These are phyloP conservation scores for Ogataea zsoltii DNA, from an alignment of 805 yeast genomes.

Conservation along the genomic window DNA sequence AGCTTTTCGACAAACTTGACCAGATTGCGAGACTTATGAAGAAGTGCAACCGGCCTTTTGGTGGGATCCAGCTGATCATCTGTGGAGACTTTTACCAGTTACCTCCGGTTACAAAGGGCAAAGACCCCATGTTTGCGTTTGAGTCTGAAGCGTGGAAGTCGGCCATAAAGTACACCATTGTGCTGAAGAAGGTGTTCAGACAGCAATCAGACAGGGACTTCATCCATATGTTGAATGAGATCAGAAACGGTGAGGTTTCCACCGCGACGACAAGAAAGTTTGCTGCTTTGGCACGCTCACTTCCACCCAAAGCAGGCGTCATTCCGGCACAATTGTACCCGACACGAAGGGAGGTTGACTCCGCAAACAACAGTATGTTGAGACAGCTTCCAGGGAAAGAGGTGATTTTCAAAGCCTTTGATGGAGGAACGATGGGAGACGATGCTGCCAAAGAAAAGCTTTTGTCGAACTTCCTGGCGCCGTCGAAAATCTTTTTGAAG, in stretches of 20 bases:
- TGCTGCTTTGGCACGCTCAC: conserved; percentile 48
- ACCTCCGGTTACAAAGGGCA: conserved; percentile 63
- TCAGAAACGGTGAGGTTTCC: conserved; percentile 63
- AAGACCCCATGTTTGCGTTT: conserved; percentile 55
- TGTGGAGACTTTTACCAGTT: conserved; percentile 84
- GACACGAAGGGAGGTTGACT: conserved; percentile 69
- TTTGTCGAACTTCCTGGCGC: conserved; percentile 62
- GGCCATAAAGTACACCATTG: conserved; percentile 56
- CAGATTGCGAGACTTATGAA: conserved; percentile 55
- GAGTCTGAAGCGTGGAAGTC: conserved; percentile 63
- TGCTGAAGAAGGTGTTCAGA: conserved; percentile 66
- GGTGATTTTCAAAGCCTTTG: conserved; percentile 49
- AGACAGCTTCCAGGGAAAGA: conserved; percentile 44
- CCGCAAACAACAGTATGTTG: conserved; percentile 58
- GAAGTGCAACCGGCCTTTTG: conserved; percentile 56
- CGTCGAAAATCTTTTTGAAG: conserved; percentile 55
- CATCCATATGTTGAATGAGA: conserved; percentile 72
- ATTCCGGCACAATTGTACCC: conserved; percentile 76
- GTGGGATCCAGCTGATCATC: conserved; percentile 74
- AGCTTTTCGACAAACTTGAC: conserved; percentile 62
- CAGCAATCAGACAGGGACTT: conserved; percentile 73
- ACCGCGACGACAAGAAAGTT: conserved; percentile 51
- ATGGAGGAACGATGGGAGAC: conserved; percentile 51
- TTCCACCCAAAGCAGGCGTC: conserved; percentile 55
- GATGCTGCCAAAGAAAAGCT: conserved; percentile 43